These are phyloP conservation scores for Pugionium dolabratum DNA, from an alignment of 345 rosid species.

Conservation along the genomic window DNA sequence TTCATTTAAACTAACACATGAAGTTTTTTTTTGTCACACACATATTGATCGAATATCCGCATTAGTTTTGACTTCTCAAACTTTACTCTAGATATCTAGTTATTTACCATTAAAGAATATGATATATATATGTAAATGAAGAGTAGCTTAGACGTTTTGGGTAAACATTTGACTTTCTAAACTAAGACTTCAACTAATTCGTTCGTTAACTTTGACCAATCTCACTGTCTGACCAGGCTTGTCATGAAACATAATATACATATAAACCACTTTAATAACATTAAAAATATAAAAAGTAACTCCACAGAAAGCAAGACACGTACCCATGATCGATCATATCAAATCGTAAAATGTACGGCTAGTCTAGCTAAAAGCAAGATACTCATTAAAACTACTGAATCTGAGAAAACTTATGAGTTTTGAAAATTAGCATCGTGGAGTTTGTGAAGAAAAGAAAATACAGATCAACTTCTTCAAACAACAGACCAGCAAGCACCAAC, in stretches of 20 bases:
- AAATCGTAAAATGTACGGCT: not conserved
- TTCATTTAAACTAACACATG: too few species aligned
- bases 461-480: not conserved
- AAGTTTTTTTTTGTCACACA: too few species aligned
- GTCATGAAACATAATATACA: not conserved
- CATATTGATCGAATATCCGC: too few species aligned
- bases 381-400: not conserved
- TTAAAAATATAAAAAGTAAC: not conserved
- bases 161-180: slow-evolving; percentile 30
- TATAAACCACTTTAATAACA: not conserved
- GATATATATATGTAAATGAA: not conserved
- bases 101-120: too few species aligned
- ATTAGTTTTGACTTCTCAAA: too few species aligned
- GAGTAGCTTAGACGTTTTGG: slow-evolving; percentile 7
- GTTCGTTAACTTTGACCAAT: slow-evolving; percentile 28
- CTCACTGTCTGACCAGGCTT: slow-evolving; percentile 18
- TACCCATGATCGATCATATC: not conserved
- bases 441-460: not conserved
- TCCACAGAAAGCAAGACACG: not conserved
- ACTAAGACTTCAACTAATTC: slow-evolving; percentile 35
- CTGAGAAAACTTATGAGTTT: not conserved
- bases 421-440: too few species aligned
- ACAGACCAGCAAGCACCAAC: not conserved
- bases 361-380: not conserved
- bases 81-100: too few species aligned